Evolutionary conservation across 2,329 filamentous ascomycete species (phyloP), one percentile per base, ranked within the genome.

Genomic region (Microcyclospora tardicrescens): DNA sequence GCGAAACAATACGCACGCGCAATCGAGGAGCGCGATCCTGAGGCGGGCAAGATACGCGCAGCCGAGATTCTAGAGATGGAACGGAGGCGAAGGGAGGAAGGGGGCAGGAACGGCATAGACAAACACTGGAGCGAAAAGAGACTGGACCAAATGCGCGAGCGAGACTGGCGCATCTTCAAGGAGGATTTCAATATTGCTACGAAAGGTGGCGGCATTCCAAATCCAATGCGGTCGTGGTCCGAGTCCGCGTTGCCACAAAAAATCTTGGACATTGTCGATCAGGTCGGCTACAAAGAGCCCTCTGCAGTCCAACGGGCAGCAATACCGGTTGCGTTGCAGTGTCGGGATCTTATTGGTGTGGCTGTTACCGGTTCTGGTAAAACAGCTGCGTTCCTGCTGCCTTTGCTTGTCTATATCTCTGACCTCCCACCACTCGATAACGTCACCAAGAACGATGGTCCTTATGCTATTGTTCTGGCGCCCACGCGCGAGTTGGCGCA

Each of bases 161-260:
- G 91, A 59, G 91, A 98, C 62, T 98, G 91, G 91, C 84, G 91
- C 57, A 96, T 98, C 52, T 95, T 98, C 77, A 98, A 96, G 64
- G 91, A 96, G 61, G 87, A 98, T 62, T 96, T 94, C 66, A 93
- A 91, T 52, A 98, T 98, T 58, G 73, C 81, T 31, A 95, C 86
- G 8, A 96, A 94, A 61, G 91, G 91, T 41, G 89, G 89, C 33
- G 72, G 73, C 16, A 85, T 96, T 40, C 91, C 91, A 1, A 89
- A 96, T 53, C 91, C 91, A 0, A 96, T 98, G 87, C 85, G 91
- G 36, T 85, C 72, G 50, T 98, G 91, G 91, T 58, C 73, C 34
- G 91, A 98, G 61, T 93, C 87, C 3, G 72, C 71, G 5, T 69
- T 98, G 30, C 87, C 91, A 2, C 71, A 74, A 43, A 72, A 77